These are phyloP conservation scores for Penicillium sp. DNA, from an alignment of 2,329 filamentous ascomycete species.

Conservation along the genomic window DNA sequence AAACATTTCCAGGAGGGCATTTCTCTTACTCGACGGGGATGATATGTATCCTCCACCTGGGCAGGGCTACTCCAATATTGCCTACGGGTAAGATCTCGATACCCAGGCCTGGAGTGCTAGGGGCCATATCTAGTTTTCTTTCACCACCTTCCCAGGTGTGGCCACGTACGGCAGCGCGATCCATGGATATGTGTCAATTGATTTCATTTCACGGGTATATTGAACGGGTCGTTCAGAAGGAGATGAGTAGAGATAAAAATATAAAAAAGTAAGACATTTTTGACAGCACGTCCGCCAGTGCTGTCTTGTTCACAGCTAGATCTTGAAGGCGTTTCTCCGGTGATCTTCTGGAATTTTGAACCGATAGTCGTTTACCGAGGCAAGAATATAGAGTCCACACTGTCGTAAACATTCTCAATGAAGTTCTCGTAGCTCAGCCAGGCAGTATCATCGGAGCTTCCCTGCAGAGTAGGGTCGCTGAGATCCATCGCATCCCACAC, in stretches of 20 bases:
- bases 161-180: too few species aligned
- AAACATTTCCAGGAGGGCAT: conserved; percentile 25
- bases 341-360: neutral
- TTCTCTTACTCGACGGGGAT: conserved; percentile 3
- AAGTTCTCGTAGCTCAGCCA: conserved; percentile 33
- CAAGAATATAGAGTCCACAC: conserved; percentile 24
- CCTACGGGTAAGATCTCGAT: too few species aligned
- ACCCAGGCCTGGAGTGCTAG: too few species aligned
- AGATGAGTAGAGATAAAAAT: too few species aligned
- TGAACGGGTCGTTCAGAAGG: too few species aligned
- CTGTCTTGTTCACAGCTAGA: neutral
- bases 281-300: too few species aligned
- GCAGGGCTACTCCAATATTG: too few species aligned
- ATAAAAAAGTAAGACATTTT: too few species aligned
- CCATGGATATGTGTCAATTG: too few species aligned
- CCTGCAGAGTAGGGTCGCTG: conserved; percentile 4
- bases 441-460: conserved; percentile 17
- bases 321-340: neutral
- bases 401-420: conserved; percentile 29
- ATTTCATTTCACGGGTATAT: too few species aligned
- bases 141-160: too few species aligned
- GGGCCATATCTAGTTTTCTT: too few species aligned
- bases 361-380: neutral
- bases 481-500: conserved; percentile 31
- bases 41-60: neutral